Base-by-base conservation (phyloP, 2,329 filamentous ascomycete genomes). In the Diaporthe ilicicola region DNA sequence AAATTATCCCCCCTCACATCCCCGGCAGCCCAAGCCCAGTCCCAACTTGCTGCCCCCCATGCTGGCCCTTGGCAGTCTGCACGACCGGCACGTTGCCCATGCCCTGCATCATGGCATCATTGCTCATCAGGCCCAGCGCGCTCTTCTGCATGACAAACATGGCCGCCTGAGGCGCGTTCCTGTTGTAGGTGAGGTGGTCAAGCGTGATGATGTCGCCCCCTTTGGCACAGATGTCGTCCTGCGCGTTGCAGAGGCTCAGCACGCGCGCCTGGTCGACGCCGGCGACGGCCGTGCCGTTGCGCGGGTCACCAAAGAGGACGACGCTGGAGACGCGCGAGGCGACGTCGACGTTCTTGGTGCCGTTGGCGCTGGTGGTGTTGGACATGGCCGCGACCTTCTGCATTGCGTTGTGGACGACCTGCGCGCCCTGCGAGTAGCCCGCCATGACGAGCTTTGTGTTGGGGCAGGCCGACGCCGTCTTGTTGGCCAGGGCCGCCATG, bases 361-460 rank as follows among this genome's bases (percentile, higher is more conserved):
- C 32, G 4, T 44, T 6, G 7, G 54, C 6, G 3, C 34, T 15
- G 12, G 34, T 64, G 5, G 50, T 44, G 46, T 62, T 64, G 50
- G 22, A 64, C 51, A 65, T 48, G 62, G 69, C 51, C 44, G 70
- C 44, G 4, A 56, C 44, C 55, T 48, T 44, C 13, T 51, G 39
- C 42, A 77, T 70, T 12, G 75, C 73, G 37, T 75, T 75, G 71
- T 75, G 75, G 22, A 75, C 75, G n/a, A 76, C 67, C 67, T 75
- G 75, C 8, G 72, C 74, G 19, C 75, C 75, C 53, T 76, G 75
- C 13, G 72, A 74, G 48, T 75, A 84, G 9, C 82, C 82, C 13
- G 80, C 77, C 74, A 84, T 78, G 10, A 83, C 78, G 50, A 84
- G 75, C 61, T 80, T 79, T 4, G 81, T 82, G 24, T 77, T 74